phyloP scores from a whole-genome alignment of 148 eudicot genomes.

The Cornus suecica region DNA sequence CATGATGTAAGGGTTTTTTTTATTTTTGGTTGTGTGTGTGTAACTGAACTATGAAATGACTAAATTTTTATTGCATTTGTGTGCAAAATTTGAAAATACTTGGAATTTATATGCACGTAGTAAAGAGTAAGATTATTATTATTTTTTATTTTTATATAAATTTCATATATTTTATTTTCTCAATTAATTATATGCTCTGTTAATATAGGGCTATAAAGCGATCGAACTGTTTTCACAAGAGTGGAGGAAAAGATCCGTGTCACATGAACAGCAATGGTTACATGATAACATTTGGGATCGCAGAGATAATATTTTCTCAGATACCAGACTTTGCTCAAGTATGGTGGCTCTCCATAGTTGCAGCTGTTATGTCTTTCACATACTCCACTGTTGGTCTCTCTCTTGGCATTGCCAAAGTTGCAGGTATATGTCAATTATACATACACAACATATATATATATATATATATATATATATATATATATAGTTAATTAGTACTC shows the following conservation, averaged over 20 bases:
- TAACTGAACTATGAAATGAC: too few relatives aligned
- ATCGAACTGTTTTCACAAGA: constrained; percentile 36
- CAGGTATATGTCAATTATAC: constrained; percentile 11
- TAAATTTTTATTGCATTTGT: too few relatives aligned
- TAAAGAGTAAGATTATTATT: too few relatives aligned
- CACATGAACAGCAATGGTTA: constrained; percentile 34
- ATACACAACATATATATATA: too few relatives aligned
- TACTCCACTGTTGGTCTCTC: constrained; percentile 29
- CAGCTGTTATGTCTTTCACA: constrained; percentile 40
- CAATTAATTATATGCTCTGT: not conserved
- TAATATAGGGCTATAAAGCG: constrained; percentile 33
- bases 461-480: too few relatives aligned
- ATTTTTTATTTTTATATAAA: too few relatives aligned
- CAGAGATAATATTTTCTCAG: constrained; percentile 30
- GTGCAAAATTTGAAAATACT: too few relatives aligned
- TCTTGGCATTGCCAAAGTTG: constrained; percentile 33
- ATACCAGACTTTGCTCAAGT: constrained; percentile 39
- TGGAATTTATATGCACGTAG: too few relatives aligned
- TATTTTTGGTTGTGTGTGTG: not conserved
- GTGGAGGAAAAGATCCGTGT: constrained; percentile 25
- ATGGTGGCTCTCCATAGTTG: constrained; percentile 44
- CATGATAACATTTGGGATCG: constrained; percentile 37
- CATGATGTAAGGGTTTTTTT: constrained; percentile 42
- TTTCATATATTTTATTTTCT: not conserved
- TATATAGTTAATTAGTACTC: too few relatives aligned